Conservation (phyloP, 805 yeast genomes). For the Ogataea ramenticola region DNA sequence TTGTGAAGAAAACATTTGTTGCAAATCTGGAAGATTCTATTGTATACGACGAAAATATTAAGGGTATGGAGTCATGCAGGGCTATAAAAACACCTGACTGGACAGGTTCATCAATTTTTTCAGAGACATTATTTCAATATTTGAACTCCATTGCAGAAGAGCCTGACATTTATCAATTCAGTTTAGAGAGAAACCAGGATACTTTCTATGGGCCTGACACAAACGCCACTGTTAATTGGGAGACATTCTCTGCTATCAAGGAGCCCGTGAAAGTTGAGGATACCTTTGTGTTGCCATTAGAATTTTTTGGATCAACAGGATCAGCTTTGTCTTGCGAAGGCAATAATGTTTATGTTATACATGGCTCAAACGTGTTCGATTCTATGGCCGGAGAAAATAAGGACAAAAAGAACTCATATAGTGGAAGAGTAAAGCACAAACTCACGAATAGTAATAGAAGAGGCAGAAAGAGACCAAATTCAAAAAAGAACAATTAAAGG, state of each 20-base stretch:
- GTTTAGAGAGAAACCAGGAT: constrained; percentile 3
- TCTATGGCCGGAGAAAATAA: neutral
- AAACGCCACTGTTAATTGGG: constrained; percentile 7
- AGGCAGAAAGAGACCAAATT: neutral
- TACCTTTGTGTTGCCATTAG: constrained; percentile 10
- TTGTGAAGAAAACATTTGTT: constrained; percentile 10
- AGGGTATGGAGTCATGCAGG: constrained; percentile 17
- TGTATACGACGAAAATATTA: constrained; percentile 12
- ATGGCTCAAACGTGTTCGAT: neutral
- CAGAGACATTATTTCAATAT: constrained; percentile 17
- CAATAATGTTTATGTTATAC: neutral
- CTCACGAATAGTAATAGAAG: neutral
- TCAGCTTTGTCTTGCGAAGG: neutral
- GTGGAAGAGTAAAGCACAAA: neutral
- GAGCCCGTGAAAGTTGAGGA: constrained; percentile 13
- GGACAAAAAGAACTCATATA: neutral
- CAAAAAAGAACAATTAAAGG: neutral
- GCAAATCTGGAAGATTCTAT: constrained; percentile 2
- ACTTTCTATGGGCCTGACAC: constrained; percentile 10
- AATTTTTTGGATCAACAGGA: constrained; percentile 8
- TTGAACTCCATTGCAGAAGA: constrained; percentile 9
- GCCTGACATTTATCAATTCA: constrained; percentile 3
- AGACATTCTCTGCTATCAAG: constrained; percentile 8
- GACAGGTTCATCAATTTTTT: constrained; percentile 20
- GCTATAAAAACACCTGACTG: constrained; percentile 36